Evolutionary conservation across 1,139 yeast species (phyloP).

Genomic region (Waltiozyma sp.): DNA sequence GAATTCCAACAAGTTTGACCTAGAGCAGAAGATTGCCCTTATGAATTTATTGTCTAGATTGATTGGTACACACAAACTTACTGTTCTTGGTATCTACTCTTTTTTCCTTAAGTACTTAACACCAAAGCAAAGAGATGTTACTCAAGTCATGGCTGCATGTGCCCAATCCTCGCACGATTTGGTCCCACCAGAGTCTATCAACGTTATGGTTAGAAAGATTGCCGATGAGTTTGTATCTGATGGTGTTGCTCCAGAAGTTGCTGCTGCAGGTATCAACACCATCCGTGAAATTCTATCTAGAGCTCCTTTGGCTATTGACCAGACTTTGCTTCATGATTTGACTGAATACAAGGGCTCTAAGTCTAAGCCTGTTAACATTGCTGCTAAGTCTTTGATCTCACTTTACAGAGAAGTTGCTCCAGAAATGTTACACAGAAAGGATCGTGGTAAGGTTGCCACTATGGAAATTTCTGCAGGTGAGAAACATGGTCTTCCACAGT

Average conservation of each 20-base stretch:
- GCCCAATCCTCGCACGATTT: conserved; percentile 96
- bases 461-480: conserved; percentile 60
- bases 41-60: conserved; percentile 80
- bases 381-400: conserved; percentile 81
- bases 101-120: conserved; percentile 81
- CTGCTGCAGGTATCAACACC: conserved; percentile 94
- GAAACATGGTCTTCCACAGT: conserved; percentile 40
- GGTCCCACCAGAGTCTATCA: conserved; percentile 88
- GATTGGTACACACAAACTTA: conserved; percentile 89
- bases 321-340: conserved; percentile 76
- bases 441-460: conserved; percentile 85
- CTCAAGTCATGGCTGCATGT: conserved; percentile 91
- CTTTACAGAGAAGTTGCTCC: conserved; percentile 93
- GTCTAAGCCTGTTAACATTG: conserved; percentile 87
- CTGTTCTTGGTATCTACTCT: conserved; percentile 81
- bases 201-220: conserved; percentile 72
- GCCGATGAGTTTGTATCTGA: conserved; percentile 97
- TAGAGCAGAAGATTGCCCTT: conserved; percentile 82
- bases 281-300: conserved; percentile 86
- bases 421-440: conserved; percentile 80
- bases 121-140: conserved; percentile 88
- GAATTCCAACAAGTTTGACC: conserved; percentile 52
- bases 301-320: conserved; percentile 89
- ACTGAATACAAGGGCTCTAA: conserved; percentile 87
- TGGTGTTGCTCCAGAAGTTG: conserved; percentile 96